Evolutionary conservation across 306 rosid genomes (phyloP).

Genomic region (Calophaca sinica): DNA sequence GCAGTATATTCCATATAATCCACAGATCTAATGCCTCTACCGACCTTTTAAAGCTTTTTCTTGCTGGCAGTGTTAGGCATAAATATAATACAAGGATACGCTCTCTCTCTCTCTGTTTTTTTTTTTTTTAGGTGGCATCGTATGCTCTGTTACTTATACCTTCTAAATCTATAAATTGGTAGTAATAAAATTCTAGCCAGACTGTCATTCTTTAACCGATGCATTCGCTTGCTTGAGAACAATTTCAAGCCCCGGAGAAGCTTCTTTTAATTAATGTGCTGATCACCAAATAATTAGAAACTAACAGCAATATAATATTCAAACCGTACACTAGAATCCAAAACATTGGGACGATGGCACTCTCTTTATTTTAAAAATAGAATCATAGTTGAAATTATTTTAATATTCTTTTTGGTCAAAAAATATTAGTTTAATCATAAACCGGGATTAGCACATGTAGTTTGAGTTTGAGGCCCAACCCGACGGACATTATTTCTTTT

Average conservation of each 20-base stretch:
- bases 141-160: too few species aligned
- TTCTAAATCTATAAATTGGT: not conserved
- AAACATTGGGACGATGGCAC: not conserved
- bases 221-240: too few species aligned
- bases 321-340: not conserved
- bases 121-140: too few species aligned
- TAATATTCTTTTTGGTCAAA: too few species aligned
- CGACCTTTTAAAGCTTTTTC: conserved; percentile 26
- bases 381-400: too few species aligned
- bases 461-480: conserved; percentile 11
- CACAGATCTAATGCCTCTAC: conserved; percentile 3
- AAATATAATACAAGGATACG: too few species aligned
- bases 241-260: not conserved
- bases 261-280: conserved; percentile 21
- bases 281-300: conserved; percentile 16
- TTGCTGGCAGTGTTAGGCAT: conserved; percentile 24
- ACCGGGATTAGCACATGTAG: conserved; percentile 39
- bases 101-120: too few species aligned
- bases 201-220: not conserved
- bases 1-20: conserved; percentile 42
- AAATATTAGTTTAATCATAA: not conserved
- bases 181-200: not conserved
- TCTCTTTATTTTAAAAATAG: too few species aligned
- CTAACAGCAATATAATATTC: not conserved
- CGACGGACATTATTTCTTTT: not conserved